Evolutionary conservation across 805 yeast genomes (phyloP).

Genomic region (Myxozyma lipomycoides): DNA sequence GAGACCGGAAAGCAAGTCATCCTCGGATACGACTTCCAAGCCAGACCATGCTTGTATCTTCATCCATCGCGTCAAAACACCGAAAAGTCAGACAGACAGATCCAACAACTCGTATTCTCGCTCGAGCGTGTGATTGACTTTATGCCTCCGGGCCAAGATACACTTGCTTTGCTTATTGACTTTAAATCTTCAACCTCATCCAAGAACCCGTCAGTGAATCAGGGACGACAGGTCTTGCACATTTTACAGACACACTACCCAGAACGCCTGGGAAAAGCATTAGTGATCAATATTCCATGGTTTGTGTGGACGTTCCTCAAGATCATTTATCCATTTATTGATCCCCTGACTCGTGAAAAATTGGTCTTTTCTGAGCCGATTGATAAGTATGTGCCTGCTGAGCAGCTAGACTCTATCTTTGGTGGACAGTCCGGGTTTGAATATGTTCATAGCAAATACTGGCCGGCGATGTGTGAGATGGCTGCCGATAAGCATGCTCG

Average conservation of each 20-base stretch:
- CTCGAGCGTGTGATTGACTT: conserved; percentile 87
- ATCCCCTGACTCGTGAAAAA: conserved; percentile 91
- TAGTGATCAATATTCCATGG: conserved; percentile 89
- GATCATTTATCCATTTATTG: conserved; percentile 91
- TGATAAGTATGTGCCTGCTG: conserved; percentile 70
- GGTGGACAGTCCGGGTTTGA: conserved; percentile 84
- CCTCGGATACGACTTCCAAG: conserved; percentile 83
- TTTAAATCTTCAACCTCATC: conserved; percentile 74
- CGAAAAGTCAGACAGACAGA: conserved; percentile 81
- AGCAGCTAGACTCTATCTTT: conserved; percentile 76
- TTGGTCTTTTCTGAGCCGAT: conserved; percentile 89
- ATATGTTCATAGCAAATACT: conserved; percentile 74
- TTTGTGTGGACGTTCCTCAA: conserved; percentile 89
- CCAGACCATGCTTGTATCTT: conserved; percentile 87
- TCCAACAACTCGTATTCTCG: conserved; percentile 92
- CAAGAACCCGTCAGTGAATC: conserved; percentile 82
- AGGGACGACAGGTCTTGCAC: conserved; percentile 86
- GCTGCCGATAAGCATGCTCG: conserved; percentile 55
- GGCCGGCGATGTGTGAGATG: conserved; percentile 64
- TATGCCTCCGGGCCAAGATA: conserved; percentile 97
- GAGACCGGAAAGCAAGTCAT: conserved; percentile 91
- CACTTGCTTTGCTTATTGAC: conserved; percentile 85
- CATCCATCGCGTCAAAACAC: conserved; percentile 97
- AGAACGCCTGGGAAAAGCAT: conserved; percentile 89
- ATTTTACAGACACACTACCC: conserved; percentile 97